Evolutionary conservation across 2,329 filamentous ascomycete species (phyloP).

Genomic region (Cladosporium cucumerinum): DNA sequence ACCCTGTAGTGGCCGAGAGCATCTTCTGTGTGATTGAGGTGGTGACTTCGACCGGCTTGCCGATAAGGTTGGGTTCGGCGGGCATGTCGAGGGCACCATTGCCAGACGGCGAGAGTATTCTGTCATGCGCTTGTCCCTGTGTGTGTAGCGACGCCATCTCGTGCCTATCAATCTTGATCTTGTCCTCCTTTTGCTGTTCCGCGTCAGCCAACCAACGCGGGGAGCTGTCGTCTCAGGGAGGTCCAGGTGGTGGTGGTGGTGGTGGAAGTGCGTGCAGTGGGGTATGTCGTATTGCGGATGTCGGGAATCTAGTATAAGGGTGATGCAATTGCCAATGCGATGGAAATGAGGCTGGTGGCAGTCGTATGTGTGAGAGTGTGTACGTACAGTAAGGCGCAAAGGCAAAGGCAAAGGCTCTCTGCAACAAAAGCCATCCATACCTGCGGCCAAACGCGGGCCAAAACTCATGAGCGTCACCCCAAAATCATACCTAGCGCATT

Average conservation of each 20-base stretch:
- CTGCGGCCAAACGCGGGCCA: constrained; percentile 3
- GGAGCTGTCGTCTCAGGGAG: constrained; percentile 9
- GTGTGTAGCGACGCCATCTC: constrained; percentile 27
- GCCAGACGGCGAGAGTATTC: constrained; percentile 27
- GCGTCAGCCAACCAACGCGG: constrained; percentile 21
- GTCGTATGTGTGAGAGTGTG: background rate
- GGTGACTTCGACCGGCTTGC: constrained; percentile 50
- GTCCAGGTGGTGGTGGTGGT: background rate
- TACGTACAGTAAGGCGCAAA: background rate
- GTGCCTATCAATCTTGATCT: constrained; percentile 12
- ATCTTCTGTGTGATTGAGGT: constrained; percentile 88
- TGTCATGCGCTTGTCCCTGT: constrained; percentile 40
- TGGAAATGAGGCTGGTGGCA: background rate
- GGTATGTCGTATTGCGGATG: background rate
- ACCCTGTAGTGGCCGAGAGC: constrained; percentile 88
- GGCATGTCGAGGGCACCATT: constrained; percentile 21
- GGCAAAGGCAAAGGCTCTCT: background rate
- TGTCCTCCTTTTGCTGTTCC: constrained; percentile 16
- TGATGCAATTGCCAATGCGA: background rate
- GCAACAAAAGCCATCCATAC: background rate
- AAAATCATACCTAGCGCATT: constrained; percentile 3
- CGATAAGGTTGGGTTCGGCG: constrained; percentile 20
- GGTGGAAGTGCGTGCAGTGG: background rate
- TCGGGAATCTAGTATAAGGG: background rate
- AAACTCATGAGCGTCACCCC: background rate